A percentile compares a stretch with the other conserved stretches of the same genome.
Evolutionary conservation across 2,329 filamentous ascomycete species (phyloP).

Genomic region (Macrophomina pseudophaseolina): DNA sequence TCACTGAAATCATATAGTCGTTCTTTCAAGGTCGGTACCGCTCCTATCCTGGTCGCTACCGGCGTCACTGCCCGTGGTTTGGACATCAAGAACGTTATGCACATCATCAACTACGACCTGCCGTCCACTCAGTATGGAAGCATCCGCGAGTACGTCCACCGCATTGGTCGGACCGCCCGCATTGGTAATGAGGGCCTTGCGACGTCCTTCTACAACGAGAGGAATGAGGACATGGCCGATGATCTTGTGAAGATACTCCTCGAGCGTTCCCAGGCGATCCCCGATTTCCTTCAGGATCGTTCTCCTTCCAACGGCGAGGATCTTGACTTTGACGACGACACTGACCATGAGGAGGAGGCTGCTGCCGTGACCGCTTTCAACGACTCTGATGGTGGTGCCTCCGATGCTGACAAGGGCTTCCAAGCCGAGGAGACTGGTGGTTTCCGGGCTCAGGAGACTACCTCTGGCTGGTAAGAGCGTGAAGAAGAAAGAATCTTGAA

Average conservation of each 20-base stretch:
- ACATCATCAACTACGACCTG: conserved; percentile 93
- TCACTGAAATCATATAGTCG: conserved; percentile 54
- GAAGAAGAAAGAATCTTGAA: too few species aligned
- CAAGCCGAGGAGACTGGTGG: neutral
- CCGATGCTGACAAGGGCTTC: conserved; percentile 2
- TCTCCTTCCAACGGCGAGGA: conserved; percentile 61
- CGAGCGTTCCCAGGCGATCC: conserved; percentile 78
- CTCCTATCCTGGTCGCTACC: conserved; percentile 84
- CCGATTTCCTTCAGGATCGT: conserved; percentile 76
- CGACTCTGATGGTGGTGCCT: neutral
- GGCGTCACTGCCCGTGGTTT: conserved; percentile 87
- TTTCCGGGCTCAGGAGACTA: neutral
- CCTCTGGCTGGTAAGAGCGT: neutral
- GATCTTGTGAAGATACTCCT: conserved; percentile 80
- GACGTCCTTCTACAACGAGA: conserved; percentile 85
- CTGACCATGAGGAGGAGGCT: conserved; percentile 40
- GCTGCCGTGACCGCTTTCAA: conserved; percentile 14
- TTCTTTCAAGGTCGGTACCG: conserved; percentile 75
- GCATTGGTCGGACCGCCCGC: conserved; percentile 93
- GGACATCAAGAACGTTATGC: conserved; percentile 83
- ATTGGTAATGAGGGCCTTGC: conserved; percentile 88
- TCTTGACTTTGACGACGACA: conserved; percentile 60
- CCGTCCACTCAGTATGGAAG: conserved; percentile 78
- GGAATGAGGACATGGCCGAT: conserved; percentile 73
- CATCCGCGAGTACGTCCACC: conserved; percentile 91